These are phyloP conservation scores for Aureobasidium sp. DNA, from an alignment of 2,329 filamentous ascomycete genomes.

Conservation along the genomic window DNA sequence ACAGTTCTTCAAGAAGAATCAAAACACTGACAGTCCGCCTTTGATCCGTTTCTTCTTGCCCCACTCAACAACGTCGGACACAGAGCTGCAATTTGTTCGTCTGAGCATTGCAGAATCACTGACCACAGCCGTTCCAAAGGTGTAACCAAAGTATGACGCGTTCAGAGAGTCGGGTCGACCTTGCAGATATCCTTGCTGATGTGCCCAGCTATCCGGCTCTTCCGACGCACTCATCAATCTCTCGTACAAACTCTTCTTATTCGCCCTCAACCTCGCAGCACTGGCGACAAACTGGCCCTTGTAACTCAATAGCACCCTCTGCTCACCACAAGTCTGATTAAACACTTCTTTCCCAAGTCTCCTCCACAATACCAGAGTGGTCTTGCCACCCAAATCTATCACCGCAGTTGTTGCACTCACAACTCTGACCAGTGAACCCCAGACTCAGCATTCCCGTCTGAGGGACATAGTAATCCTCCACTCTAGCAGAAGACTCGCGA, in stretches of 20 bases:
- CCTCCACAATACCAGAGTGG: conserved; percentile 20
- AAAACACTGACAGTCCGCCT: neutral
- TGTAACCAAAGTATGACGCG: neutral
- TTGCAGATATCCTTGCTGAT: neutral
- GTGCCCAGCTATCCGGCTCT: neutral
- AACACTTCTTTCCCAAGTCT: conserved; percentile 18
- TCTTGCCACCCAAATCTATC: conserved; percentile 37
- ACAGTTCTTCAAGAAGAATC: neutral
- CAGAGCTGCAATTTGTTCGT: neutral
- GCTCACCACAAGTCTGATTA: conserved; percentile 10
- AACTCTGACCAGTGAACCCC: conserved; percentile 32
- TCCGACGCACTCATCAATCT: neutral
- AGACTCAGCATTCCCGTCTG: conserved; percentile 41
- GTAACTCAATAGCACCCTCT: conserved; percentile 32
- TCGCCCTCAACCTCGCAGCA: conserved; percentile 30
- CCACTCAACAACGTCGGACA: neutral
- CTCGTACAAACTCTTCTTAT: neutral
- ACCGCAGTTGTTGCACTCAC: conserved; percentile 34
- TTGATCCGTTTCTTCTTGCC: neutral
- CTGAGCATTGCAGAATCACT: neutral
- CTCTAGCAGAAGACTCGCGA: conserved; percentile 28
- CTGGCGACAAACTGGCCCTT: conserved; percentile 43
- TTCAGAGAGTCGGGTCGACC: neutral
- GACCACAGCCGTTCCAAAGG: neutral
- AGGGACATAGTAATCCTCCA: conserved; percentile 33